A percentile compares a stretch with the other conserved stretches of the same genome.
Evolutionary conservation across 805 yeast species (phyloP).

Genomic region (Ogataea siamensis): DNA sequence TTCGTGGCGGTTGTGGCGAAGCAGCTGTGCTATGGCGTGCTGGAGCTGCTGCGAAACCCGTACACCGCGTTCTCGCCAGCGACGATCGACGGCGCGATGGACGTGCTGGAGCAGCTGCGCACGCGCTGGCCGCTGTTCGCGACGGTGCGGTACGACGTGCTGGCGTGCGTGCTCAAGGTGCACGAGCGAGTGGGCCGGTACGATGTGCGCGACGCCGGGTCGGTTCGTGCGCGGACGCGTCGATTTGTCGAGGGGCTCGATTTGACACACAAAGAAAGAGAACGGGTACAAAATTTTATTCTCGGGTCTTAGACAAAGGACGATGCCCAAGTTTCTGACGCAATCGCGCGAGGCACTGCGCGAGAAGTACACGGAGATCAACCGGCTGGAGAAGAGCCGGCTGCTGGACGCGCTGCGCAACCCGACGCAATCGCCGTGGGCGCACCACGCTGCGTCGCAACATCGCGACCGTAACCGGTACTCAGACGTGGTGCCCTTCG

Average conservation of each 20-base stretch:
- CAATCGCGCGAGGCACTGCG: conserved; percentile 23
- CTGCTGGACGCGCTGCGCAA: conserved; percentile 19
- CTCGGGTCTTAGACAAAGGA: no score
- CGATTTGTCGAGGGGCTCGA: background rate
- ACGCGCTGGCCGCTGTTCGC: background rate
- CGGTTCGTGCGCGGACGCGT: background rate
- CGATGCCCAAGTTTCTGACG: conserved; percentile 24
- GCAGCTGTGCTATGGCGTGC: conserved; percentile 22
- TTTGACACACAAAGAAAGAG: conserved; percentile 8
- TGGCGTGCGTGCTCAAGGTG: conserved; percentile 22
- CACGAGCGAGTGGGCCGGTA: conserved; percentile 13
- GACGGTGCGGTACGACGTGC: conserved; percentile 22
- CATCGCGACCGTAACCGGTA: conserved; percentile 51
- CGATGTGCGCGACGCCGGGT: background rate
- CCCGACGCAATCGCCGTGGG: conserved; percentile 20
- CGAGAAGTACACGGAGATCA: conserved; percentile 18
- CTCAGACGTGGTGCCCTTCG: conserved; percentile 63
- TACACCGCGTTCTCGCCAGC: conserved; percentile 18
- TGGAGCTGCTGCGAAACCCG: conserved; percentile 30
- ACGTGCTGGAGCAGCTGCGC: conserved; percentile 1
- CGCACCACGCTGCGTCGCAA: conserved; percentile 11
- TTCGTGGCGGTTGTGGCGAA: conserved; percentile 23
- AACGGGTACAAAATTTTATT: conserved; percentile 1
- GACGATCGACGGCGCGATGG: conserved; percentile 9
- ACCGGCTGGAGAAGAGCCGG: conserved; percentile 18